Conservation (phyloP, 176 grass and related monocot species). For the Dendrocalamus sinicus region DNA sequence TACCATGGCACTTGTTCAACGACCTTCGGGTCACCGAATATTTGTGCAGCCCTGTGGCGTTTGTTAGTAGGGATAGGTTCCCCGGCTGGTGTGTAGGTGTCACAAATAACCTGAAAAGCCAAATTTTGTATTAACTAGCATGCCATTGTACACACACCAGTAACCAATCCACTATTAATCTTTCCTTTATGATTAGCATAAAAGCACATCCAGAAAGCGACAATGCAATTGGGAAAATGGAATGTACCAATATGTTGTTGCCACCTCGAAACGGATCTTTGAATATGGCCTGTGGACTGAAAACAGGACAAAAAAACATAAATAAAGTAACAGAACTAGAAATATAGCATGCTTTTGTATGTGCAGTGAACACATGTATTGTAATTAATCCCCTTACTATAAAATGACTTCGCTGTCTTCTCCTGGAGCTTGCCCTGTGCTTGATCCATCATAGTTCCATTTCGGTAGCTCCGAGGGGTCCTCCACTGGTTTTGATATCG, state of each 20-base stretch:
- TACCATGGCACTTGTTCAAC: conserved; percentile 85
- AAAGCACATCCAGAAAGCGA: neutral
- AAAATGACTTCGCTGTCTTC: conserved; percentile 99
- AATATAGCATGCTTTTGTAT: neutral
- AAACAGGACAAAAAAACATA: conserved; percentile 18
- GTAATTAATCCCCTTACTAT: conserved; percentile 64
- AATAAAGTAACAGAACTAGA: neutral
- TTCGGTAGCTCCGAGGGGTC: conserved; percentile 89
- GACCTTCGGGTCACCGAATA: conserved; percentile 86
- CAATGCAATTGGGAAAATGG: neutral
- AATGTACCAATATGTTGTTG: conserved; percentile 89
- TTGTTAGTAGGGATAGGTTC: conserved; percentile 89
- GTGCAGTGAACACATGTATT: neutral
- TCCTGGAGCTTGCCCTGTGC: conserved; percentile 97
- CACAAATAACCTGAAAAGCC: conserved; percentile 68
- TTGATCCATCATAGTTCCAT: conserved; percentile 99
- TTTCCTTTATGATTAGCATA: neutral
- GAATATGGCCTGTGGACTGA: conserved; percentile 93
- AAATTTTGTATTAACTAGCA: neutral
- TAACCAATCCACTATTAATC: neutral
- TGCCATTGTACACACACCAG: neutral
- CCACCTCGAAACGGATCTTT: conserved; percentile 98
- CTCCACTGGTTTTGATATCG: conserved; percentile 77
- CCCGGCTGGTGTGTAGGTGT: conserved; percentile 75
- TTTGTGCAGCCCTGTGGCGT: conserved; percentile 64